Evolutionary conservation across 352 stramenopile genomes (phyloP).

Genomic region (Elongisporangium undulatum): DNA sequence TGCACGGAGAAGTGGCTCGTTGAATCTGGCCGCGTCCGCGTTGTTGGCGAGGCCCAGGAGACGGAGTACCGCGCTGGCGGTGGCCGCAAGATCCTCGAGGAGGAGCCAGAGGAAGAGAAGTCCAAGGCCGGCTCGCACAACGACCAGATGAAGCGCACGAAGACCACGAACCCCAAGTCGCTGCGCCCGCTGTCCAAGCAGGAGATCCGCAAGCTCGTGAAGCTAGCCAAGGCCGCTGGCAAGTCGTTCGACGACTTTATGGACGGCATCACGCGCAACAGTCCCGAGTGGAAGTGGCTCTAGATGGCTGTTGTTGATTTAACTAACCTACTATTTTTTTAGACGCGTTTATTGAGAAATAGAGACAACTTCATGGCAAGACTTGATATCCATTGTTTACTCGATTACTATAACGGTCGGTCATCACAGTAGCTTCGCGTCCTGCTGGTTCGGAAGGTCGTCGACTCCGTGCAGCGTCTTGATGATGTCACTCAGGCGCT

Average conservation of each 20-base stretch:
- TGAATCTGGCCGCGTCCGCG: slow-evolving; percentile 53
- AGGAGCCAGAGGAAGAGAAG: slow-evolving; percentile 44
- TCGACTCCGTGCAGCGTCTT: neutral
- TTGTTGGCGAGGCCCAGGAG: slow-evolving; percentile 69
- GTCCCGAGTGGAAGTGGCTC: slow-evolving; percentile 73
- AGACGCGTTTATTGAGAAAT: slow-evolving; percentile 1
- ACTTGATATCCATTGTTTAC: too few species aligned
- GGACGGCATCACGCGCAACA: slow-evolving; percentile 47
- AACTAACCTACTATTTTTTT: slow-evolving; percentile 4
- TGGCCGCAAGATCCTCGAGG: slow-evolving; percentile 58
- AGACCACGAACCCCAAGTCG: slow-evolving; percentile 70
- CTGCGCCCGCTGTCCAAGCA: slow-evolving; percentile 64
- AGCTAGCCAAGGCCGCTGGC: slow-evolving; percentile 50
- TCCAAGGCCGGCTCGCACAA: slow-evolving; percentile 42
- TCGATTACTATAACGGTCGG: too few species aligned
- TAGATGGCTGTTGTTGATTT: slow-evolving; percentile 13
- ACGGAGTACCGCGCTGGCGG: slow-evolving; percentile 64
- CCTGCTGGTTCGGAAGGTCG: neutral
- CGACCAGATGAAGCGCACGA: slow-evolving; percentile 54
- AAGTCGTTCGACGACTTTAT: slow-evolving; percentile 64
- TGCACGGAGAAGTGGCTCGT: slow-evolving; percentile 77
- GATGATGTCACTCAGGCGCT: neutral
- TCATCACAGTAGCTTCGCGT: too few species aligned
- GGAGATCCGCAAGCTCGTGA: slow-evolving; percentile 63
- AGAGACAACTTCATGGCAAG: neutral